These are phyloP conservation scores for Omphalotus olearius DNA, from an alignment of 1,284 basidiomycete genomes.

Conservation along the genomic window DNA sequence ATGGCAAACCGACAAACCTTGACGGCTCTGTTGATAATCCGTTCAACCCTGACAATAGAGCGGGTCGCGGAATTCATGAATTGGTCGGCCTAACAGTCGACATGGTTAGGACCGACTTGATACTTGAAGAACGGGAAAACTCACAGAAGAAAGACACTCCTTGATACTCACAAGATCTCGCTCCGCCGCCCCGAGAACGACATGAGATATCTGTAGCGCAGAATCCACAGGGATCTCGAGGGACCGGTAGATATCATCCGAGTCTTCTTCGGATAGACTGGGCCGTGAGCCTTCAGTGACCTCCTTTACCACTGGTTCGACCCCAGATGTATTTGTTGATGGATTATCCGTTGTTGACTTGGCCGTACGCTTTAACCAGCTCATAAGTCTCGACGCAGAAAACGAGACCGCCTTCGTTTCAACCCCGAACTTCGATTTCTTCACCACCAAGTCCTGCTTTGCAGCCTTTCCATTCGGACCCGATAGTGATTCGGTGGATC, in stretches of 20 bases:
- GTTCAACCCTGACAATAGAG: conserved; percentile 47
- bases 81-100: conserved; percentile 45
- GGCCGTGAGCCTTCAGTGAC: not conserved
- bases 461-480: conserved; percentile 30
- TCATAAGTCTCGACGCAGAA: conserved; percentile 43
- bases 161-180: conserved; percentile 42
- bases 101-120: conserved; percentile 3
- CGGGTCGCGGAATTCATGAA: conserved; percentile 47
- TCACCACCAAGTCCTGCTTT: conserved; percentile 23
- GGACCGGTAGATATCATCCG: not conserved
- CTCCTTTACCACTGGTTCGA: not conserved
- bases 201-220: conserved; percentile 36
- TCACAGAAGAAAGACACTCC: conserved; percentile 10
- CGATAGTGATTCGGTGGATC: conserved; percentile 13
- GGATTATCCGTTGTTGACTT: conserved; percentile 17
- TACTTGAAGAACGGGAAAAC: not conserved
- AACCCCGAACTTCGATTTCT: conserved; percentile 29
- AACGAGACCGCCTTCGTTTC: conserved; percentile 16
- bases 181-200: conserved; percentile 44
- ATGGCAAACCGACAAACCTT: conserved; percentile 34
- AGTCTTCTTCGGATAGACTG: not conserved
- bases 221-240: conserved; percentile 12
- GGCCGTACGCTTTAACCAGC: conserved; percentile 50
- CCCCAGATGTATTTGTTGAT: conserved; percentile 10
- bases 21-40: conserved; percentile 44